phyloP scores from a whole-genome alignment of 106 monocot genomes.

The Platanthera guangdongensis region DNA sequence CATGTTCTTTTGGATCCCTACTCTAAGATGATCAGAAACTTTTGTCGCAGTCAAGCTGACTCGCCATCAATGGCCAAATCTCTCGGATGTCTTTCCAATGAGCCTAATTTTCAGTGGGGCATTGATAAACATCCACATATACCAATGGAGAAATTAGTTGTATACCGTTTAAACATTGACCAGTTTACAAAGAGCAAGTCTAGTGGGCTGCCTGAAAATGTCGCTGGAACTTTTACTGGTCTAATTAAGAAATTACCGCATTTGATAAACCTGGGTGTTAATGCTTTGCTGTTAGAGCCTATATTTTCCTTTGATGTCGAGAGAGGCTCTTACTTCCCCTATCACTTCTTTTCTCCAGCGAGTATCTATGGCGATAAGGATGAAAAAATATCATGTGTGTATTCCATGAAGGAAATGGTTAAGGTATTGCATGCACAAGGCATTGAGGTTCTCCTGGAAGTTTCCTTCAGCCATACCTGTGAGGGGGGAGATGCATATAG shows the following conservation, averaged over 20 bases:
- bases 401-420: conserved; percentile 82
- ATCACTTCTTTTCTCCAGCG: conserved; percentile 76
- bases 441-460: conserved; percentile 80
- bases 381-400: conserved; percentile 24
- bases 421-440: conserved; percentile 64
- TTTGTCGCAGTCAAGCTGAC: conserved; percentile 28
- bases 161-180: conserved; percentile 73
- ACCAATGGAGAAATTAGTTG: conserved; percentile 68
- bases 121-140: conserved; percentile 41
- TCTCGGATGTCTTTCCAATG: conserved; percentile 32
- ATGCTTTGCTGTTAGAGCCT: conserved; percentile 77
- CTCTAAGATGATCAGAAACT: conserved; percentile 39
- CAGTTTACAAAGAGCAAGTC: conserved; percentile 55
- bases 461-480: conserved; percentile 60
- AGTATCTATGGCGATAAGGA: conserved; percentile 22
- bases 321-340: conserved; percentile 70
- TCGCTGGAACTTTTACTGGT: conserved; percentile 65
- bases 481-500: conserved; percentile 44
- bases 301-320: conserved; percentile 70
- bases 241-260: conserved; percentile 51
- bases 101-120: conserved; percentile 60
- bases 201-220: conserved; percentile 28
- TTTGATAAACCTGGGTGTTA: conserved; percentile 70
- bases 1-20: conserved; percentile 81
- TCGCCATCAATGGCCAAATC: conserved; percentile 31